Conservation (phyloP, 139 green algal species). For the Choricystis sp. region DNA sequence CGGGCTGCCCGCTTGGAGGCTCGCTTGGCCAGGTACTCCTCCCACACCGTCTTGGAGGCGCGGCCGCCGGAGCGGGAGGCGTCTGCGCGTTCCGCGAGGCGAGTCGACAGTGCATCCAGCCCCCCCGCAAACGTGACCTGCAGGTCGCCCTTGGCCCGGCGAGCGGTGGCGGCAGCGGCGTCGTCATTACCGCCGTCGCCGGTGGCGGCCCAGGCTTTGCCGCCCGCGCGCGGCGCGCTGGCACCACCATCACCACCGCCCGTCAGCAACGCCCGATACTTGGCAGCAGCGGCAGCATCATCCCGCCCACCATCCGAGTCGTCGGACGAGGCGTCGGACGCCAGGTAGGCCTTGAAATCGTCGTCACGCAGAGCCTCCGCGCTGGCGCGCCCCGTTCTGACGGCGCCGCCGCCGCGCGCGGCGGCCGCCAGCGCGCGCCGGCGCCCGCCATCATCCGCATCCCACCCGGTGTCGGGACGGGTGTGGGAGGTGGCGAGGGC, state of each 20-base stretch:
- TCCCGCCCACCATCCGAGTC: slow-evolving; percentile 15
- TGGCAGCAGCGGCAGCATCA: slow-evolving; percentile 13
- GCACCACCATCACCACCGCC: slow-evolving; percentile 3
- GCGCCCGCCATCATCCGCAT: slow-evolving; percentile 61
- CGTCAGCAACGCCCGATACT: slow-evolving; percentile 32
- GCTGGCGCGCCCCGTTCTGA: neutral
- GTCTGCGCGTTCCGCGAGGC: slow-evolving; percentile 49
- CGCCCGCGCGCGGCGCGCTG: slow-evolving; percentile 16
- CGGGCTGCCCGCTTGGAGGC: slow-evolving; percentile 1
- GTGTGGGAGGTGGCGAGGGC: slow-evolving; percentile 70
- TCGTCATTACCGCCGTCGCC: slow-evolving; percentile 3
- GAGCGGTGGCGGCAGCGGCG: neutral
- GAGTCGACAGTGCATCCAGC: slow-evolving; percentile 53
- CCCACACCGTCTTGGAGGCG: slow-evolving; percentile 84
- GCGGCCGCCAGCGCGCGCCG: slow-evolving; percentile 21
- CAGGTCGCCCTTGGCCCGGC: slow-evolving; percentile 31
- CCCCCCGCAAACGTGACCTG: slow-evolving; percentile 52
- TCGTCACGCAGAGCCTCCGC: neutral
- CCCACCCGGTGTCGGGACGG: slow-evolving; percentile 80
- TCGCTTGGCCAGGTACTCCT: slow-evolving; percentile 43
- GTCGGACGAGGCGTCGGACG: slow-evolving; percentile 8
- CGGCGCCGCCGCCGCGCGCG: slow-evolving; percentile 59
- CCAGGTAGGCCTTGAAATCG: slow-evolving; percentile 19
- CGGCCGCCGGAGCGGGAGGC: slow-evolving; percentile 13
- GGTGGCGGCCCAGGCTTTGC: slow-evolving; percentile 33